Evolutionary conservation across 805 yeast species (phyloP), one percentile per base, ranked within the genome.

Genomic region (Debaryomyces prosopidis): DNA sequence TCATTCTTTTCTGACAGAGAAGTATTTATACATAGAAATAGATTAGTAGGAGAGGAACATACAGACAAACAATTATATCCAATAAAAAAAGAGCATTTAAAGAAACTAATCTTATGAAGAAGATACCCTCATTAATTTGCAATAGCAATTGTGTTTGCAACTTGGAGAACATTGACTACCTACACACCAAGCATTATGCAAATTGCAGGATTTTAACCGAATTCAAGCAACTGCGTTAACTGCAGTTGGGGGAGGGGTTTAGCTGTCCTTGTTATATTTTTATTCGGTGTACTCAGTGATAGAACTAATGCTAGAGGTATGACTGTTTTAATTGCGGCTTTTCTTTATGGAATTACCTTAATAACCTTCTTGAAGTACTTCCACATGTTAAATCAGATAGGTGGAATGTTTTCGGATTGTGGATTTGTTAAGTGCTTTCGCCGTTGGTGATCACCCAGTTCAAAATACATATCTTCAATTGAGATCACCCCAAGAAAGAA

Each of bases 121-220:
- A 32, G 43, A 19, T 40, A 40, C 28, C 43, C 43, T 12, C 43
- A 40, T 33, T 18, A 31, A 40, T 28, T 40, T 19, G 43, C 43
- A 5, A 40, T 37, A 14, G 26, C 37, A 11, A 30, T 40, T 14
- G 43, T 40, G 1, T 40, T 40, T 32, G 43, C 43, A 32, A 40
- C 43, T 31, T 40, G 43, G 43, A 40, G 43, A 12, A 37, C 43
- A 5, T 33, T 40, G 8, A 40, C 43, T 5, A 40, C 43, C 4
- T 40, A 40, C 19, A 40, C 43, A 17, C 43, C 43, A 10, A 40
- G 37, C 3, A 32, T 31, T 12, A 30, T 40, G 15, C n/a, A 27
- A 17, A 17, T 5, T 40, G 43, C 43, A 18, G 43, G 43, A 7
- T 40, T n/a, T 40, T 27, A 40, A 17, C 11, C 32, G 43, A 18